Base-by-base conservation (phyloP, 352 stramenopile genomes). In the Globisporangium orthogonon region DNA sequence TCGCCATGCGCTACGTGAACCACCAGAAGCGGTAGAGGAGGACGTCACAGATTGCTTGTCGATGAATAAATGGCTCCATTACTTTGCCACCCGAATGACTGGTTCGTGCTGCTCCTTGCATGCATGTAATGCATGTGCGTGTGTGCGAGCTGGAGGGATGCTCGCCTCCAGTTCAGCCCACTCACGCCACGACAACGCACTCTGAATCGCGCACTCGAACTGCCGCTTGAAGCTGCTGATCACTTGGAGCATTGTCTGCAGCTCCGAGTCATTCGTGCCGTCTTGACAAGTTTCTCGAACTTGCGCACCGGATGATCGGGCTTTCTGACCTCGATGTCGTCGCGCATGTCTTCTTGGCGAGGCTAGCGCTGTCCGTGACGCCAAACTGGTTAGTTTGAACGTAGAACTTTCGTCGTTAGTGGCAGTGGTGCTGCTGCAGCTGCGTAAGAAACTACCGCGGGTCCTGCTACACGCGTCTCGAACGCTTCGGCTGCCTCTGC, bases 221-320 rank as follows among this genome's bases (percentile, higher is more conserved):
- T 64, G 58, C 43, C 45, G 40, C 50, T 70, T 67, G 58, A 59
- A 65, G 31, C 58, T 56, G 50, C 51, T 56, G 60, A 71, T 73
- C 58, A 74, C 66, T 6, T 50, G 29, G 33, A 69, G 47, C 69
- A 71, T 73, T 39, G 52, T 45, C 37, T 67, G 45, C 35, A 73
- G 45, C 57, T 74, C 69, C 15, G 48, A 54, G 50, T 73, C 65
- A 15, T 14, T 45, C 13, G 13, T 23, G 3, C 5, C 40, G 14
- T n/a, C 40, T 14, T 45, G 13, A n/a, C 18, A 5, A 15, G 14
- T 7, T 29, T 37, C 33, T 37, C 10, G 33, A 10, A 7, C 33
- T 37, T 7, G 33, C 33, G 33, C 0, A 37, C 10, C 33, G 5
- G 33, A 10, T 7, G 33, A 37, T 37, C 10, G 33, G 33, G 6